Base-by-base conservation (phyloP, 2,329 filamentous ascomycete species). In the Cyphellophora europaea region DNA sequence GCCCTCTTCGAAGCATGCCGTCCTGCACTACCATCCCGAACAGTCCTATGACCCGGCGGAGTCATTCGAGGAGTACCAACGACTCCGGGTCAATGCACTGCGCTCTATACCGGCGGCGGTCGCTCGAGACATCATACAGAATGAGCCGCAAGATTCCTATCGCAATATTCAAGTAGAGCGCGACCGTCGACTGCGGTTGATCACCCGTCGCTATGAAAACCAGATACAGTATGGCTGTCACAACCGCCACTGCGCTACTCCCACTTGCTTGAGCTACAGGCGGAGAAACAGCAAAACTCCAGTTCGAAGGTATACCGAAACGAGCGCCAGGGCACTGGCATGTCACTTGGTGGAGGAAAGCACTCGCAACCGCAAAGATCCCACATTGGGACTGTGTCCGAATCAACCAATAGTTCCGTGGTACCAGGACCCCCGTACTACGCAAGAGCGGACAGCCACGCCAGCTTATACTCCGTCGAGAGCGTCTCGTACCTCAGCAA, bases 221-320 rank as follows among this genome's bases (percentile, higher is more conserved):
- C 87, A 94, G 59, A 73, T 94, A n/a, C 75, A 86, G 37, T 72
- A 82, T 45, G 87, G 87, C 44, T 94, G 87, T 54, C 75, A 74
- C 42, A 74, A 72, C 44, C 63, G 69, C 35, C 65, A 69, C 33
- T 94, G 87, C 59, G 67, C 66, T 21, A 89, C 78, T 2, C 62
- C 84, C 11, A 89, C 84, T 11, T 94, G 87, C 61, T 81, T 89
- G 52, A 86, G 79, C 42, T 86, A 75, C 54, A 77, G 82, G 36
- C 81, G 73, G 56, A 73, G 82, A 45, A 62, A 79, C 27, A 71
- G 75, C 19, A 74, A 75, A 44, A 72, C 72, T 1, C 85, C 85
- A 2, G 72, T 86, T 48, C 78, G 85, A 41, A 73, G 80, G 50
- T 91, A 88, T 50, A 93, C 81, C 38, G 72, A 80, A 14, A 76